These are phyloP conservation scores for Saturnispora zaruensis DNA, from an alignment of 805 yeast genomes.

Conservation along the genomic window DNA sequence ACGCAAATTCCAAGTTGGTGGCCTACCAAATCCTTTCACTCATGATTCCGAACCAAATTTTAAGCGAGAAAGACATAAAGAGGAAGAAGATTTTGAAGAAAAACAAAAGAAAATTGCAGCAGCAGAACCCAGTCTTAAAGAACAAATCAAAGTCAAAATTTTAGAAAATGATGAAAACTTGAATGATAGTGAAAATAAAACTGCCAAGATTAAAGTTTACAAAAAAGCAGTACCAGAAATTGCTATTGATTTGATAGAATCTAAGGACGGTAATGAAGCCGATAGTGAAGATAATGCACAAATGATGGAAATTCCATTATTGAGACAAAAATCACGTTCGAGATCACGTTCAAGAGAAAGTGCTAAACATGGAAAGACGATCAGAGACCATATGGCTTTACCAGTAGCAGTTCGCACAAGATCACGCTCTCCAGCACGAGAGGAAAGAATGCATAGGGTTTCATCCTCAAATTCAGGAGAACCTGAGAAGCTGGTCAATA, in stretches of 20 bases:
- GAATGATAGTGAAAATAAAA: constrained; percentile 1
- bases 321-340: constrained; percentile 3
- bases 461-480: not conserved
- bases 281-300: constrained; percentile 1
- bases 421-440: constrained; percentile 23
- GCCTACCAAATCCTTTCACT: not conserved
- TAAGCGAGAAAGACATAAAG: not conserved
- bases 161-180: not conserved
- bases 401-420: constrained; percentile 16
- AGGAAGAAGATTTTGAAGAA: not conserved
- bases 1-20: not conserved
- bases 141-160: constrained; percentile 1
- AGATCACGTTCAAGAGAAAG: constrained; percentile 6
- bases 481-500: constrained; percentile 3
- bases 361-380: not conserved
- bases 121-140: not conserved
- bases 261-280: not conserved
- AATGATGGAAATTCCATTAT: not conserved
- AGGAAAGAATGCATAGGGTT: constrained; percentile 13
- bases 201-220: constrained; percentile 1
- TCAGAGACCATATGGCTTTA: constrained; percentile 9
- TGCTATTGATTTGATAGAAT: constrained; percentile 4
- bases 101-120: not conserved
- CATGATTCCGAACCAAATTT: not conserved
- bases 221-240: constrained; percentile 2